Conservation (phyloP, 139 green algal species). For the Edaphochlamys debaryana region DNA sequence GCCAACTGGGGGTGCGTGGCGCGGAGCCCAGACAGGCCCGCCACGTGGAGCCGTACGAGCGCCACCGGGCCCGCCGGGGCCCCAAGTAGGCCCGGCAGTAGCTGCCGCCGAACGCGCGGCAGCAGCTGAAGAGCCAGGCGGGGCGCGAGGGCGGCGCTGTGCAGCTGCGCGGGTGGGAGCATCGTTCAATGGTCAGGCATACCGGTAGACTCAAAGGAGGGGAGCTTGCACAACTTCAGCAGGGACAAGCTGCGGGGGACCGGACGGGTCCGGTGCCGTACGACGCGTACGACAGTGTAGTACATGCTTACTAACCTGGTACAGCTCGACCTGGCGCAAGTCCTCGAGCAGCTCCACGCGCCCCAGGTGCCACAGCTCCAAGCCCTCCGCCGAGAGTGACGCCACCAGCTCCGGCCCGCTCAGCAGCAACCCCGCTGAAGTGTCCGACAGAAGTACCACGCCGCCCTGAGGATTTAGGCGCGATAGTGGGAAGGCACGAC, state of each 20-base stretch:
- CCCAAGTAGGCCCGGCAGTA: slow-evolving; percentile 5
- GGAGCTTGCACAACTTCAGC: neutral
- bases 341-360: slow-evolving; percentile 4
- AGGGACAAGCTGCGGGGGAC: no score
- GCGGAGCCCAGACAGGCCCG: slow-evolving; percentile 6
- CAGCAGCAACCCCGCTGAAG: slow-evolving; percentile 1
- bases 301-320: neutral
- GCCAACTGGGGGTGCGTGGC: neutral
- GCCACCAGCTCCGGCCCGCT: neutral
- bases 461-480: neutral
- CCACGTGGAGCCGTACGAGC: slow-evolving; percentile 9
- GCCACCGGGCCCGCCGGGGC: slow-evolving; percentile 5
- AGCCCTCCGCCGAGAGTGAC: neutral
- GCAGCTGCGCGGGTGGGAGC: neutral
- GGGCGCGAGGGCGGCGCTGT: neutral
- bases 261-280: neutral
- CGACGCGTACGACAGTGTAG: no score
- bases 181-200: neutral
- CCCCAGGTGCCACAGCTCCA: slow-evolving; percentile 27
- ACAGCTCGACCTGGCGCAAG: slow-evolving; percentile 9
- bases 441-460: slow-evolving; percentile 16
- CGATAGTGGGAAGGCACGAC: neutral
- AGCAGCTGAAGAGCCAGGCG: slow-evolving; percentile 5
- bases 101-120: slow-evolving; percentile 2
- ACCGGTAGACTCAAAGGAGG: no score